Evolutionary conservation across 176 grass and related monocot genomes (phyloP).

Genomic region (Thalia dealbata): DNA sequence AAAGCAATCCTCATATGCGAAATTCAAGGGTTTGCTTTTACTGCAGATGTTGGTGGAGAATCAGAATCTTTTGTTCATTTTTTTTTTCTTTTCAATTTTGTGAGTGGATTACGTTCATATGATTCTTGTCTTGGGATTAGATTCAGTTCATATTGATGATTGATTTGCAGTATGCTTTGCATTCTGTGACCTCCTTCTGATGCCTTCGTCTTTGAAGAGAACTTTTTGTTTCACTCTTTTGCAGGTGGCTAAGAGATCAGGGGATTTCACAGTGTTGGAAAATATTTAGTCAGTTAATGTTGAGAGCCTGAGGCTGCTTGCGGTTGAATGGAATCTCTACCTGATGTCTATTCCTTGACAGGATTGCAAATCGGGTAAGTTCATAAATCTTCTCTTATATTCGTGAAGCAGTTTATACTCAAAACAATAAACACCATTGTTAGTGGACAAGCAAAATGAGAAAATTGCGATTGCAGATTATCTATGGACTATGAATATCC

Average conservation of each 20-base stretch:
- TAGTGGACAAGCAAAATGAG: not conserved
- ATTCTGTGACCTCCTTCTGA: not conserved
- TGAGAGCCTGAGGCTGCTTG: not conserved
- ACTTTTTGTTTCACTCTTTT: not conserved
- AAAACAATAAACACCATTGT: not conserved
- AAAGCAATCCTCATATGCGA: not conserved
- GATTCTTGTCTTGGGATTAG: not conserved
- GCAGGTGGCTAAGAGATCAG: not conserved
- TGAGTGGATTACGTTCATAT: not conserved
- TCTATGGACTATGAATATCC: not conserved
- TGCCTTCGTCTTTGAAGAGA: not conserved
- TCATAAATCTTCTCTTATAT: not conserved
- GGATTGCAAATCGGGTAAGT: constrained; percentile 54
- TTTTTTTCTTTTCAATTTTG: not conserved
- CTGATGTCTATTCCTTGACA: constrained; percentile 60
- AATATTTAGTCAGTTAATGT: not conserved
- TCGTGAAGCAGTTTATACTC: not conserved
- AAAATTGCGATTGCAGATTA: not conserved
- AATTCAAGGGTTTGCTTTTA: not conserved
- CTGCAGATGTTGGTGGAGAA: not conserved
- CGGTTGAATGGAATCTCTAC: constrained; percentile 32
- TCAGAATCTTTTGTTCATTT: too few species aligned
- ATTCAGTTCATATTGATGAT: not conserved
- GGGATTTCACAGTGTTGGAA: not conserved
- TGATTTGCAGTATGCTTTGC: not conserved